phyloP scores from a whole-genome alignment of 805 yeast species.

The Candida nemodendra region DNA sequence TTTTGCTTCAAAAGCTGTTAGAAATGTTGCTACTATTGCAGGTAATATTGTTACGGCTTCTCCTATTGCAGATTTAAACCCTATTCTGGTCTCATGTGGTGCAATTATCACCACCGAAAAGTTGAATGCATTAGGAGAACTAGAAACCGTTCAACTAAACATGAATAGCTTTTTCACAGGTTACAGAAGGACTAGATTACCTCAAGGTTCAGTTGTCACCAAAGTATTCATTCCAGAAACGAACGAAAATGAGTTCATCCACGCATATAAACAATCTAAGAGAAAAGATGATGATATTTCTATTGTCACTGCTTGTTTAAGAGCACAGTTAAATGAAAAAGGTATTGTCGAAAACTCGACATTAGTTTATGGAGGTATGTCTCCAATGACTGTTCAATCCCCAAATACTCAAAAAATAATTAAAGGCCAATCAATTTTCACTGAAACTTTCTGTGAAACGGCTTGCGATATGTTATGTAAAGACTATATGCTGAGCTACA shows the following conservation, averaged over 20 bases:
- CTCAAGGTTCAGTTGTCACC: conserved; percentile 35
- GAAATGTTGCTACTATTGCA: conserved; percentile 50
- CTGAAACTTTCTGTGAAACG: conserved; percentile 29
- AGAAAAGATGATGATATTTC: conserved; percentile 51
- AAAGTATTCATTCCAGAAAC: conserved; percentile 42
- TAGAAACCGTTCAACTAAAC: conserved; percentile 24
- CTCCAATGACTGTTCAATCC: conserved; percentile 43
- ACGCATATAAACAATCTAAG: conserved; percentile 45
- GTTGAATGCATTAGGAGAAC: conserved; percentile 26
- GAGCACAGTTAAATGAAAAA: conserved; percentile 24
- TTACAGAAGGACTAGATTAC: conserved; percentile 40
- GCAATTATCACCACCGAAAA: conserved; percentile 38
- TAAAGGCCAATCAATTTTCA: conserved; percentile 24
- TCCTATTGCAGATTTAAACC: conserved; percentile 49
- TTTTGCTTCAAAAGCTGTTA: conserved; percentile 49
- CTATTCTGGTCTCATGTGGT: conserved; percentile 42
- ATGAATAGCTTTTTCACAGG: conserved; percentile 45
- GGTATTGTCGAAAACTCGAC: conserved; percentile 32
- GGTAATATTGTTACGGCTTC: conserved; percentile 51
- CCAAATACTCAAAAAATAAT: conserved; percentile 31
- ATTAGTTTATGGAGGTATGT: conserved; percentile 48
- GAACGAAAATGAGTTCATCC: conserved; percentile 35
- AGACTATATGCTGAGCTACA: conserved; percentile 40
- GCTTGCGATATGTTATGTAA: conserved; percentile 28
- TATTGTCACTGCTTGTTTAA: conserved; percentile 44